Evolutionary conservation across 177 flowering plant species (phyloP).

Genomic region (Vitis hybrid): DNA sequence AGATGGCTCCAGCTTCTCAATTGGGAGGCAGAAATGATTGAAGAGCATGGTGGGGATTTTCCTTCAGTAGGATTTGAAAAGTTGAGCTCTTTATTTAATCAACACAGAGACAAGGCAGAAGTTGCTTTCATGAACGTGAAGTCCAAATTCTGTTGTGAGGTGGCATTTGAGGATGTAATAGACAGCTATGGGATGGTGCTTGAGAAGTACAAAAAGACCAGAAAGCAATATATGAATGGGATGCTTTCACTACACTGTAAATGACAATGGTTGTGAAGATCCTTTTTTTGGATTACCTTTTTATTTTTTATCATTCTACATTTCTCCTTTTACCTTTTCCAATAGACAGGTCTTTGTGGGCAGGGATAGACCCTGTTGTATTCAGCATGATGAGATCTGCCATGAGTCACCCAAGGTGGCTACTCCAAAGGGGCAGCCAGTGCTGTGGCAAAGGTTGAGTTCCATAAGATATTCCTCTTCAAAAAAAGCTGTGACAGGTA

Average conservation of each 20-base stretch:
- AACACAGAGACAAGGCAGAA: conserved; percentile 32
- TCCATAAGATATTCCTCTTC: too few species aligned
- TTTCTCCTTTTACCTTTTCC: neutral
- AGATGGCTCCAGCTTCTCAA: conserved; percentile 55
- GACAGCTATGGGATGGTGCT: conserved; percentile 37
- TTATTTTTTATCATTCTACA: neutral
- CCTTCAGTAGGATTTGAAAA: conserved; percentile 19
- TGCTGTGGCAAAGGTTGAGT: too few species aligned
- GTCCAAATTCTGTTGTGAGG: conserved; percentile 47
- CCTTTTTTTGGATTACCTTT: neutral
- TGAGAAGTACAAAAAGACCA: conserved; percentile 49
- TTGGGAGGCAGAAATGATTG: conserved; percentile 17
- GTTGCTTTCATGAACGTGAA: conserved; percentile 39
- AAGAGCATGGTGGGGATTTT: conserved; percentile 13
- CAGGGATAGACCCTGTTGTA: too few species aligned
- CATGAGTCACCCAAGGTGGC: too few species aligned
- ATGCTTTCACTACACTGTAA: conserved; percentile 65
- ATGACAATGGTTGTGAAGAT: neutral
- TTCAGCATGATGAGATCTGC: too few species aligned
- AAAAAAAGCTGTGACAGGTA: too few species aligned
- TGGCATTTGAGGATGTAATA: conserved; percentile 38
- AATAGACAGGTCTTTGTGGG: too few species aligned
- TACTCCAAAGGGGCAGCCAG: too few species aligned
- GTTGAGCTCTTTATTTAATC: conserved; percentile 14
- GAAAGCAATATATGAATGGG: conserved; percentile 67